Evolutionary conservation across 1,284 basidiomycete species (phyloP).

Genomic region (Cerioporus squamosus): DNA sequence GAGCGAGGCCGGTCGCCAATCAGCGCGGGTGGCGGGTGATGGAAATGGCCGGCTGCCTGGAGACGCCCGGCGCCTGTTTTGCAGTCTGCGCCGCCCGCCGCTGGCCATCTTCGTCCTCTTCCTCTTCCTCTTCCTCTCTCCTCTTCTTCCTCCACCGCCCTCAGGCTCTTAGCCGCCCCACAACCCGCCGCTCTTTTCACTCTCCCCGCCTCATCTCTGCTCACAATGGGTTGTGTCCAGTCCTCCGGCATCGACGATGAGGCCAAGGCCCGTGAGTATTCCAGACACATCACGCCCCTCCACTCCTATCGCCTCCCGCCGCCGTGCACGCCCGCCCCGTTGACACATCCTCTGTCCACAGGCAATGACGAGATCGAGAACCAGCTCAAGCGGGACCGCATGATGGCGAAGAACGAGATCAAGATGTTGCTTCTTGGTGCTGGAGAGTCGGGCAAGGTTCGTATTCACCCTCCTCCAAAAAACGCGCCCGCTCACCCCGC

Average conservation of each 20-base stretch:
- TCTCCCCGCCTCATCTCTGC: constrained; percentile 15
- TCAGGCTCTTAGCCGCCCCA: constrained; percentile 17
- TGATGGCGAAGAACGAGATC: constrained; percentile 94
- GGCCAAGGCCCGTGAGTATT: constrained; percentile 81
- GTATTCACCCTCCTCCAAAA: constrained; percentile 21
- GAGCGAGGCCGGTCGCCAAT: constrained; percentile 15
- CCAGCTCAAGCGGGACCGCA: constrained; percentile 91
- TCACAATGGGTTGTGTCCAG: constrained; percentile 75
- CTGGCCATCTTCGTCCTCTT: not conserved
- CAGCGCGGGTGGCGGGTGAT: constrained; percentile 1
- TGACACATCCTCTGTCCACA: constrained; percentile 32
- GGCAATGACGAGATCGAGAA: constrained; percentile 96
- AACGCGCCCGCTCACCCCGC: not conserved
- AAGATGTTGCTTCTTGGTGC: constrained; percentile 92
- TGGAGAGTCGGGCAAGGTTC: constrained; percentile 90
- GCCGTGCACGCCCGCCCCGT: not conserved
- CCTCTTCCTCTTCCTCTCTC: constrained; percentile 19
- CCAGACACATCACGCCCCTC: not conserved
- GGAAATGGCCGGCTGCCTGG: not conserved
- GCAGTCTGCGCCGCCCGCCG: no score
- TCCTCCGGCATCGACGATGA: constrained; percentile 74
- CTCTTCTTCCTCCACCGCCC: constrained; percentile 16
- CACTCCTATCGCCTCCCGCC: not conserved
- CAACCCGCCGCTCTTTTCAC: constrained; percentile 26
- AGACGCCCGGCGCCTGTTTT: no score